These are phyloP conservation scores for Camellia lanceoleosa DNA, from an alignment of 148 eudicot species.

Conservation along the genomic window DNA sequence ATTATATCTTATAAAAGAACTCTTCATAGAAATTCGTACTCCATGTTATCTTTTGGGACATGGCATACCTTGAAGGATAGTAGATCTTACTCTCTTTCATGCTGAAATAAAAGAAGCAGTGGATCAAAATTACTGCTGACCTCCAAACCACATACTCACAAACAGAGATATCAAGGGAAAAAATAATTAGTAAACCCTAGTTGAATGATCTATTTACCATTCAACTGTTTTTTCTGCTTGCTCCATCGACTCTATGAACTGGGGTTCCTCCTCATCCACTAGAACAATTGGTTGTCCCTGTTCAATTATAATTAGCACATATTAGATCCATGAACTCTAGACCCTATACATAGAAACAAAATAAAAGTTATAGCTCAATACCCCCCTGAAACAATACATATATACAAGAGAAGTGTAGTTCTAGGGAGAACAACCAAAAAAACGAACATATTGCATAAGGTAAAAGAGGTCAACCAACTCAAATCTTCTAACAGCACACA, in stretches of 20 bases:
- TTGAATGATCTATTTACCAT: slow-evolving; percentile 18
- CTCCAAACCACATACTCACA: neutral
- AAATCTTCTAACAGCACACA: neutral
- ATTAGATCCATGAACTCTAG: neutral
- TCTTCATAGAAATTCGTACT: slow-evolving; percentile 3
- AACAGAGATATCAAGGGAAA: neutral
- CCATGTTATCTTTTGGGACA: slow-evolving; percentile 9
- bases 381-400: neutral
- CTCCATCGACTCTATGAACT: slow-evolving; percentile 19
- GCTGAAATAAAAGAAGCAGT: slow-evolving; percentile 34
- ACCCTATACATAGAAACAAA: neutral
- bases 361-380: neutral
- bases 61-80: slow-evolving; percentile 71
- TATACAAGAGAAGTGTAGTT: slow-evolving; percentile 15
- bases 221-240: slow-evolving; percentile 35
- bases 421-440: neutral
- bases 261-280: slow-evolving; percentile 71
- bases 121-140: slow-evolving; percentile 10
- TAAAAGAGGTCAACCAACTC: neutral
- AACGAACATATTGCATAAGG: neutral
- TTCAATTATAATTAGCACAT: slow-evolving; percentile 6
- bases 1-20: neutral
- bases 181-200: neutral
- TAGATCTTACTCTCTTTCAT: slow-evolving; percentile 44
- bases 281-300: slow-evolving; percentile 47